Conservation (phyloP, 495 filamentous ascomycete genomes). For the Umbilicaria muhlenbergii region DNA sequence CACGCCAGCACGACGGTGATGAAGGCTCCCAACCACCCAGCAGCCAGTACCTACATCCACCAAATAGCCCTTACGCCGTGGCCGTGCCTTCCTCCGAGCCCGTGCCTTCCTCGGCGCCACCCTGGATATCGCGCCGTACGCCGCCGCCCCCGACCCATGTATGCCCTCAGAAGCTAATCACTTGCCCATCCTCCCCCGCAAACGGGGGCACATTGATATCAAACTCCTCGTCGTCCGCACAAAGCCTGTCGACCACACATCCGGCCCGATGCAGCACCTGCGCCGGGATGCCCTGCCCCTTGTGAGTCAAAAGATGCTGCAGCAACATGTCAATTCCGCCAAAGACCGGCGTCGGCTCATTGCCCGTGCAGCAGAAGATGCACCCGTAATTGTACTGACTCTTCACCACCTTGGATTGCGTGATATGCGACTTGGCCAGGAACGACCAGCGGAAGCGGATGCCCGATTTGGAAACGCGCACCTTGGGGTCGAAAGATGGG, state of each 20-base stretch:
- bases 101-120: too few species aligned
- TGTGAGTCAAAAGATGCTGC: slow-evolving; percentile 24
- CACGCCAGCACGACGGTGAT: too few species aligned
- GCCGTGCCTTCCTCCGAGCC: too few species aligned
- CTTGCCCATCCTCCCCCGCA: neutral
- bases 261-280: slow-evolving; percentile 7
- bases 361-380: slow-evolving; percentile 26
- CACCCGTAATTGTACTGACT: slow-evolving; percentile 20
- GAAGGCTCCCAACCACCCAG: too few species aligned
- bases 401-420: slow-evolving; percentile 12
- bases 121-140: too few species aligned
- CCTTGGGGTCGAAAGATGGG: slow-evolving; percentile 14
- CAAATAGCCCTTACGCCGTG: too few species aligned
- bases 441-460: slow-evolving; percentile 31
- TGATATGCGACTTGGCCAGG: slow-evolving; percentile 31
- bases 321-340: slow-evolving; percentile 23
- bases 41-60: too few species aligned
- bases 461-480: slow-evolving; percentile 11
- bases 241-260: slow-evolving; percentile 17
- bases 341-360: slow-evolving; percentile 15
- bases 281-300: slow-evolving; percentile 6
- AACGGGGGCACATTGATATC: slow-evolving; percentile 20
- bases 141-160: too few species aligned
- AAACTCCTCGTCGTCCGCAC: slow-evolving; percentile 18
- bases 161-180: too few species aligned